Evolutionary conservation across 2,329 filamentous ascomycete species (phyloP).

Genomic region (Trematosphaeria pertusa): DNA sequence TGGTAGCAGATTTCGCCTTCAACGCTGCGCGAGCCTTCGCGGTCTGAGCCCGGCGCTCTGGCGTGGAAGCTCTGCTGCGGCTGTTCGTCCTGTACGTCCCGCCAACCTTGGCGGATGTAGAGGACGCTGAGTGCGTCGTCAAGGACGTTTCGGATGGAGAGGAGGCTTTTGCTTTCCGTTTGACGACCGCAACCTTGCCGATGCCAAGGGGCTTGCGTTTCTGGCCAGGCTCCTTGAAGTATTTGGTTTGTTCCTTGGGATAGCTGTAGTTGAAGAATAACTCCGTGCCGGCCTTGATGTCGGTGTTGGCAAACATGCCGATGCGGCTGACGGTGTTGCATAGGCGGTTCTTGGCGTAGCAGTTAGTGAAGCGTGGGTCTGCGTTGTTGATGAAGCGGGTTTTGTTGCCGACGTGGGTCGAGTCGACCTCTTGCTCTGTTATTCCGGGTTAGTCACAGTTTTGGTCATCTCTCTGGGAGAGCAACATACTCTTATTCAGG

Average conservation of each 20-base stretch:
- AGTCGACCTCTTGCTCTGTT: constrained; percentile 66
- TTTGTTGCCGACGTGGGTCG: constrained; percentile 78
- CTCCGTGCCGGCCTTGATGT: constrained; percentile 76
- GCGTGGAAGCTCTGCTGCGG: no score
- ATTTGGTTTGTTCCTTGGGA: constrained; percentile 23
- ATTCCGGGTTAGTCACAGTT: constrained; percentile 11
- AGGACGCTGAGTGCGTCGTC: no score
- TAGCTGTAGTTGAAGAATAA: constrained; percentile 81
- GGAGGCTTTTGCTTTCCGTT: constrained; percentile 11
- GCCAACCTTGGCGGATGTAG: no score
- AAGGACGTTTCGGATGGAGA: no score
- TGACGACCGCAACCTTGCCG: neutral
- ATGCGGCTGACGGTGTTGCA: constrained; percentile 79
- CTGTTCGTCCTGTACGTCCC: no score
- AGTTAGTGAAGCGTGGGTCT: constrained; percentile 61
- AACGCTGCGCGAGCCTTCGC: no score
- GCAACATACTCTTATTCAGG: constrained; percentile 54
- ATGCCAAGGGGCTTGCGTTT: no score
- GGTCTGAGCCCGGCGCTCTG: no score
- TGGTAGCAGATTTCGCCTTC: no score
- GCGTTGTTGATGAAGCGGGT: constrained; percentile 86
- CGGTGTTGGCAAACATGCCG: constrained; percentile 71
- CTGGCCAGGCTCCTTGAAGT: constrained; percentile 31
- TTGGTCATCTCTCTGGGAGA: neutral
- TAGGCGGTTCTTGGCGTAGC: constrained; percentile 71